A percentile compares a stretch with the other conserved stretches of the same genome.
These are phyloP conservation scores for Smallanthus sonchifolius DNA, from an alignment of 129 eudicot genomes.

Conservation along the genomic window DNA sequence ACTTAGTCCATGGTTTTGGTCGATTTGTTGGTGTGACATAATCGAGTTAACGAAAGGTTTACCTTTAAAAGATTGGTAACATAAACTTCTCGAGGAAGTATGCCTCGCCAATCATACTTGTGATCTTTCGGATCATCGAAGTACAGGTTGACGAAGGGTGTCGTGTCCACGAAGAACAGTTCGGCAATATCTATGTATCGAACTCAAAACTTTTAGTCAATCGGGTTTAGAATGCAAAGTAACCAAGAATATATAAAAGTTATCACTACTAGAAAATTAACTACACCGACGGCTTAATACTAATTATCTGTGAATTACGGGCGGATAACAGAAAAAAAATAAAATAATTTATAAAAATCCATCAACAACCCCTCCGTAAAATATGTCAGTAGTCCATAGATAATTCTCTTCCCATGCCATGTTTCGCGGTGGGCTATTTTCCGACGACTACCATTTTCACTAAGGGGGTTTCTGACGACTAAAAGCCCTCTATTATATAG, in stretches of 20 bases:
- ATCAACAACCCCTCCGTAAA: no score
- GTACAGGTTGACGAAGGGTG: constrained; percentile 53
- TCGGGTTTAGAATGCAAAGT: background rate
- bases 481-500: no score
- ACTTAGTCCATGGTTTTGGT: background rate
- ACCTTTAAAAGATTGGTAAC: constrained; percentile 44
- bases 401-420: no score
- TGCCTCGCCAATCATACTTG: constrained; percentile 58
- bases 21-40: background rate
- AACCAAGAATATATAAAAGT: background rate
- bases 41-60: background rate
- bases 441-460: no score
- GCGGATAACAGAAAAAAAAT: no score
- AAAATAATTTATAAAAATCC: no score
- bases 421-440: no score
- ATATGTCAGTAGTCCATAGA: no score
- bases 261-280: no score
- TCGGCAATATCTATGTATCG: constrained; percentile 44
- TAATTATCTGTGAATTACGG: no score
- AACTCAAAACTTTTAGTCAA: background rate
- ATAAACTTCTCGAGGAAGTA: constrained; percentile 48
- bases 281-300: no score
- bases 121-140: constrained; percentile 48
- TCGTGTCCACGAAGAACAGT: constrained; percentile 65
- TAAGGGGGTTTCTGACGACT: no score